A percentile compares a stretch with the other conserved stretches of the same genome.
Evolutionary conservation across 306 rosid genomes (phyloP).

Genomic region (Citrullus colocynthis): DNA sequence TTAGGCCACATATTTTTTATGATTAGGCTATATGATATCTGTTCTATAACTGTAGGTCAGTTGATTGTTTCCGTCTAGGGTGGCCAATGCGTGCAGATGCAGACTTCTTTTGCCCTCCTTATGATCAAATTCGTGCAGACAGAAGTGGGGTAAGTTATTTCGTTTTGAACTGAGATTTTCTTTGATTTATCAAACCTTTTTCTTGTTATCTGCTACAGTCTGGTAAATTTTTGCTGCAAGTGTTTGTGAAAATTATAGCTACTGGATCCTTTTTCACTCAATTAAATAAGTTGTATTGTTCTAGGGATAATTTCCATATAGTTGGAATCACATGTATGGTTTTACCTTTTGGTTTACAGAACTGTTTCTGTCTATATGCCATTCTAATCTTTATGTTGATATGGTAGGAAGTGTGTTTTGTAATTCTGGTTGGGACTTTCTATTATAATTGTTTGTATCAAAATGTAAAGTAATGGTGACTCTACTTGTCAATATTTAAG

Average conservation of each 20-base stretch:
- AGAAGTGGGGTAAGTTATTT: slow-evolving; percentile 46
- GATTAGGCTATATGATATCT: slow-evolving; percentile 10
- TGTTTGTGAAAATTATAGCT: not conserved
- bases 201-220: not conserved
- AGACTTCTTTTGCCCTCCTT: slow-evolving; percentile 61
- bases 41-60: slow-evolving; percentile 53
- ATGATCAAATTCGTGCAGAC: slow-evolving; percentile 20
- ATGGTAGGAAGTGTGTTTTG: not conserved
- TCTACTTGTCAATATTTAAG: not conserved
- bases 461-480: not conserved
- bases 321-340: not conserved
- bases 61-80: slow-evolving; percentile 85
- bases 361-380: not conserved
- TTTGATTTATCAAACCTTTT: not conserved
- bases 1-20: not conserved
- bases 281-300: not conserved
- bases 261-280: not conserved
- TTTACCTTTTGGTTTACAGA: not conserved
- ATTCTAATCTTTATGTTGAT: not conserved
- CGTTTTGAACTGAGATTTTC: not conserved
- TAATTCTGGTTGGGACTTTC: not conserved
- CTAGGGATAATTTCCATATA: not conserved
- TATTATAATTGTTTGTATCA: not conserved
- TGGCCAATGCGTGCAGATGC: slow-evolving; percentile 99
- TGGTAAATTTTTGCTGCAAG: not conserved